Conservation (phyloP, 768 basidiomycete species). For the Pholiota conissans region DNA sequence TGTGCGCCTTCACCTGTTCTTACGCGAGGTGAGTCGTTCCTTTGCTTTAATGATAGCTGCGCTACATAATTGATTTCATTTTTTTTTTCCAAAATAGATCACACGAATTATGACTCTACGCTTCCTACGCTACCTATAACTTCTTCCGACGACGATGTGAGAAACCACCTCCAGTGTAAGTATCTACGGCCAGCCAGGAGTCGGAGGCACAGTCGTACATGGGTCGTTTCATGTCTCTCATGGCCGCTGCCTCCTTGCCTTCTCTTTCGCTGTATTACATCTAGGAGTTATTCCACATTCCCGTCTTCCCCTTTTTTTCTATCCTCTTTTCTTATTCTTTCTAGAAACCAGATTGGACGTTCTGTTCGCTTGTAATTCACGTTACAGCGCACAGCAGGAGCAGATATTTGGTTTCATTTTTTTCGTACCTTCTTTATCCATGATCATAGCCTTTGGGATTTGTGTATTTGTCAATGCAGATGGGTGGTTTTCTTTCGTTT, state of each 20-base stretch:
- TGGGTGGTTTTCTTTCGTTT: neutral
- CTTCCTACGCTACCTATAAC: neutral
- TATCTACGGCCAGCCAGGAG: neutral
- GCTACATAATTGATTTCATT: conserved; percentile 5
- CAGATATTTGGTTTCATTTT: neutral
- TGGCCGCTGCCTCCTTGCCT: neutral
- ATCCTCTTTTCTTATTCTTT: no score
- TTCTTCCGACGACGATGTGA: neutral
- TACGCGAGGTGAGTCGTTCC: conserved; percentile 15
- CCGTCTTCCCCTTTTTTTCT: neutral
- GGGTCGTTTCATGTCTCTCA: neutral
- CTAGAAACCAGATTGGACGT: neutral
- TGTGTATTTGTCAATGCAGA: neutral
- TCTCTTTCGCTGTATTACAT: neutral
- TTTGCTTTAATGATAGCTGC: neutral
- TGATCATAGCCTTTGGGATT: neutral
- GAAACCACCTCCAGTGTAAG: neutral
- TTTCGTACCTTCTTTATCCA: neutral
- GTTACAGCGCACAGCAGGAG: neutral
- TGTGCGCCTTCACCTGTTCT: conserved; percentile 6
- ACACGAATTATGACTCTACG: no score
- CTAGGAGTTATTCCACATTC: neutral
- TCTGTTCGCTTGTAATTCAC: neutral
- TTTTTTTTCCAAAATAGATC: no score
- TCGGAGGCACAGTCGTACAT: neutral